phyloP scores from a whole-genome alignment of 1,284 basidiomycete species.

The Pseudozyma sp. region DNA sequence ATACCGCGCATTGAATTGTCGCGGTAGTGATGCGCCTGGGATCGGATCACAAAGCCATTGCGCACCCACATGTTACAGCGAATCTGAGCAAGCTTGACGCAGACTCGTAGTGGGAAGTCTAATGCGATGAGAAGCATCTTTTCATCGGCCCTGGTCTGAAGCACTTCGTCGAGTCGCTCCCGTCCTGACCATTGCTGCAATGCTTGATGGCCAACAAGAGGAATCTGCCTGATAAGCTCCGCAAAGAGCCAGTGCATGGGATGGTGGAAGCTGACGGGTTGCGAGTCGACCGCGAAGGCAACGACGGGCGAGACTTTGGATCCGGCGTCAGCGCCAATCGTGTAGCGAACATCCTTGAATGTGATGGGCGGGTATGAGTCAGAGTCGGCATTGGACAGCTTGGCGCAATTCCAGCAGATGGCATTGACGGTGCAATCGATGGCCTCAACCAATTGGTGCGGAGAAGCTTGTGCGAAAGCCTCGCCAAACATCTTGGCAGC shows the following conservation, averaged over 20 bases:
- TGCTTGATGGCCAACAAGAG: slow-evolving; percentile 29
- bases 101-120: slow-evolving; percentile 65
- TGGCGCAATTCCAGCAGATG: slow-evolving; percentile 71
- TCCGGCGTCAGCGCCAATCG: slow-evolving; percentile 73
- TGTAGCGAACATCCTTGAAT: slow-evolving; percentile 71
- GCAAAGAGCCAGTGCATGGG: slow-evolving; percentile 91
- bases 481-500: slow-evolving; percentile 64
- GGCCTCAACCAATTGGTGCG: slow-evolving; percentile 77
- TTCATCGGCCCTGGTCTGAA: slow-evolving; percentile 45
- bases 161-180: slow-evolving; percentile 37
- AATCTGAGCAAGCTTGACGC: slow-evolving; percentile 83
- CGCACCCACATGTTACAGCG: slow-evolving; percentile 96
- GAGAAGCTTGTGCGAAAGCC: slow-evolving; percentile 70
- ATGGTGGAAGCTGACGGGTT: slow-evolving; percentile 84
- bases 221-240: slow-evolving; percentile 80
- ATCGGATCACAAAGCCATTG: slow-evolving; percentile 94
- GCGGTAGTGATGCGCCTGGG: slow-evolving; percentile 95
- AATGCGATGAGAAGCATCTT: slow-evolving; percentile 51
- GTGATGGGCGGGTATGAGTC: slow-evolving; percentile 77
- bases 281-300: slow-evolving; percentile 68
- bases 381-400: slow-evolving; percentile 67
- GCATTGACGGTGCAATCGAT: slow-evolving; percentile 79
- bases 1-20: slow-evolving; percentile 95
- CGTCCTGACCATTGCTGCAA: slow-evolving; percentile 35
- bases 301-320: slow-evolving; percentile 75